These are phyloP conservation scores for Sporothrix dimorphospora DNA, from an alignment of 2,329 filamentous ascomycete genomes.

Conservation along the genomic window DNA sequence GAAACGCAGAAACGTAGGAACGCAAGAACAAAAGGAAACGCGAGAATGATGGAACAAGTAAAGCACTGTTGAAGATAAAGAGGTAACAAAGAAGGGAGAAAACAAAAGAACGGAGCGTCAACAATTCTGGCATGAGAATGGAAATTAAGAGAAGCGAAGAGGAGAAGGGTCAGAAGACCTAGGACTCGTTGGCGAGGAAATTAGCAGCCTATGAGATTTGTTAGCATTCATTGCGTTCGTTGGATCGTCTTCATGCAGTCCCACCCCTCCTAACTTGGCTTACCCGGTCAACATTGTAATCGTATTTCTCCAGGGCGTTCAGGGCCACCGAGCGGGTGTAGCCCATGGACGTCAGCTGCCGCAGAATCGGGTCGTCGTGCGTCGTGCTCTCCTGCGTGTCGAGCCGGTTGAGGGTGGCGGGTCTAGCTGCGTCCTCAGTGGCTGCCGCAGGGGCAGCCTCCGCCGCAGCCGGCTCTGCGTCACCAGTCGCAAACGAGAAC, in stretches of 20 bases:
- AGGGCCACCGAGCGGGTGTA: conserved; percentile 76
- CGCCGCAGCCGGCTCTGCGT: conserved; percentile 30
- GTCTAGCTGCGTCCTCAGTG: conserved; percentile 36
- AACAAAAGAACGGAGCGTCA: background rate
- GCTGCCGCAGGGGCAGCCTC: conserved; percentile 29
- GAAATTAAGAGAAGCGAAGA: background rate
- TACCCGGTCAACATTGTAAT: conserved; percentile 95
- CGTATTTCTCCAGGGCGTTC: conserved; percentile 84
- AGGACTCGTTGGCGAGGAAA: conserved; percentile 25
- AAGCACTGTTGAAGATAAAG: background rate
- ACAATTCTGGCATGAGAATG: background rate
- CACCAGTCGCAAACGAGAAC: conserved; percentile 42
- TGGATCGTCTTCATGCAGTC: background rate
- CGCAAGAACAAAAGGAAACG: background rate
- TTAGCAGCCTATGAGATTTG: conserved; percentile 16
- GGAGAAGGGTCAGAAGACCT: background rate
- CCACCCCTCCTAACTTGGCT: conserved; percentile 41
- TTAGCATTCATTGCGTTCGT: background rate
- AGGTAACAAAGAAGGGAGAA: background rate
- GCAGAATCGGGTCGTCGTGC: conserved; percentile 89
- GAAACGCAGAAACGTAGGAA: background rate
- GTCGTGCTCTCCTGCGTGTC: conserved; percentile 74
- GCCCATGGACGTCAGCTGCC: conserved; percentile 87
- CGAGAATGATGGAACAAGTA: background rate
- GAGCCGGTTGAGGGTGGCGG: conserved; percentile 59